Percentiles rank a stretch among this genome's conserved stretches.
Conservation (phyloP, 1,284 basidiomycete species). For the Ceratobasidium sp. region DNA sequence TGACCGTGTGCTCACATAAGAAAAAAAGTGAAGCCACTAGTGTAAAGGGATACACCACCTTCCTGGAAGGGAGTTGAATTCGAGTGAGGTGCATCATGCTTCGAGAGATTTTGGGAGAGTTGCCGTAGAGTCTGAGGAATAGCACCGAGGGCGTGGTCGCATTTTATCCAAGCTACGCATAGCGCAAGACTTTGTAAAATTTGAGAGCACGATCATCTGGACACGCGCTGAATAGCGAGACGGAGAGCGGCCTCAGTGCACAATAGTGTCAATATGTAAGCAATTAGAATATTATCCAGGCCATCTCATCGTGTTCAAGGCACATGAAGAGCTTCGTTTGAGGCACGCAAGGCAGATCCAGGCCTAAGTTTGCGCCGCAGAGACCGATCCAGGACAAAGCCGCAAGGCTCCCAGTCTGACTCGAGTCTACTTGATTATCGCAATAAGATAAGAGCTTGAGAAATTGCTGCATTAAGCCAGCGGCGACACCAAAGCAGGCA, state of each 20-base stretch:
- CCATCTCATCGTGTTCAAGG: background rate
- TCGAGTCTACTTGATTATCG: background rate
- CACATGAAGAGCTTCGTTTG: background rate
- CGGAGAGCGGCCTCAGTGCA: background rate
- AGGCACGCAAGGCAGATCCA: background rate
- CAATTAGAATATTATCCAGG: background rate
- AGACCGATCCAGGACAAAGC: background rate
- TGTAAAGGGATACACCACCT: slow-evolving; percentile 68
- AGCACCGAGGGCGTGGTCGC: background rate
- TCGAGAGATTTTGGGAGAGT: background rate
- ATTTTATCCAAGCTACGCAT: no score
- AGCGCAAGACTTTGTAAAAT: background rate
- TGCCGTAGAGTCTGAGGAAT: background rate
- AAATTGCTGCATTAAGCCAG: background rate
- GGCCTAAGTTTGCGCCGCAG: background rate
- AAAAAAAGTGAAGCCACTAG: slow-evolving; percentile 86
- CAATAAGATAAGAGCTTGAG: background rate
- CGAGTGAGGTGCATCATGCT: background rate
- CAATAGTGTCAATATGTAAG: background rate
- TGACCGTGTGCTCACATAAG: slow-evolving; percentile 68
- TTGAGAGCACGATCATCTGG: background rate
- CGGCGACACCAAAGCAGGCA: background rate
- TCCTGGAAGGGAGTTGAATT: background rate
- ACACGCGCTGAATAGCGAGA: background rate
- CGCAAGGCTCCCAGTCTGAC: background rate